Base-by-base conservation (phyloP, 2,329 filamentous ascomycete species). In the Rutstroemia sp. region DNA sequence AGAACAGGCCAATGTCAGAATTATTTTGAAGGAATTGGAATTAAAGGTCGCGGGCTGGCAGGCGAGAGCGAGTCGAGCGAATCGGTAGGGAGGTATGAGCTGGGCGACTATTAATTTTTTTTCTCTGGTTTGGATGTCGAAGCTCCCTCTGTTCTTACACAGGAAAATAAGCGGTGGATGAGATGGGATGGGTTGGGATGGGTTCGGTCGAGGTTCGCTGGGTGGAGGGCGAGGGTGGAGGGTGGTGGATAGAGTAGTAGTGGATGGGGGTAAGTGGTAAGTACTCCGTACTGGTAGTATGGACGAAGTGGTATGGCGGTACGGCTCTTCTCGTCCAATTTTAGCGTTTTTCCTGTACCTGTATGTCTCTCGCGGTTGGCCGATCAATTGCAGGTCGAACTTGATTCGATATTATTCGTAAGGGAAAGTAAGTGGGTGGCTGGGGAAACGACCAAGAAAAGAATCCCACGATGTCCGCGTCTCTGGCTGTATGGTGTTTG, bases 41-140 rank as follows among this genome's bases (percentile, higher is more conserved):
- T 48, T n/a, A 62, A 68, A 34, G 30, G 12, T 48, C 34, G 48
- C 17, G 23, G 45, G 58, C 60, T 58, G 64, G 59, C 27, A 51
- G 44, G 50, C 7, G 54, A 16, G 19, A 34, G 55, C 27, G 27
- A 30, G 27, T 10, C 8, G 27, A 51, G 42, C 9, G 48, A 47
- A 46, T 45, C 12, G 23, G 58, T 37, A 54, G n/a, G 34, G 41
- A 45, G 25, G 41, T 17, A 37, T n/a, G 50, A 16, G 50, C 27
- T 27, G 45, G 19, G 34, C 37, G 37, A 49, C 34, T 54, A 54
- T 54, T 48, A 41, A 48, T 47, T 27, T 38, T 49, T 39, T 30
- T 3, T 30, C 10, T 30, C 27, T 30, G 27, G 27, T 8, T 30
- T 30, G 27, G 44, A 54, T 49, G 23, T 42, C 17, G 51, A 16